These are phyloP conservation scores for Mucor saturninus DNA, from an alignment of 371 early-diverging fungal species.

Conservation along the genomic window DNA sequence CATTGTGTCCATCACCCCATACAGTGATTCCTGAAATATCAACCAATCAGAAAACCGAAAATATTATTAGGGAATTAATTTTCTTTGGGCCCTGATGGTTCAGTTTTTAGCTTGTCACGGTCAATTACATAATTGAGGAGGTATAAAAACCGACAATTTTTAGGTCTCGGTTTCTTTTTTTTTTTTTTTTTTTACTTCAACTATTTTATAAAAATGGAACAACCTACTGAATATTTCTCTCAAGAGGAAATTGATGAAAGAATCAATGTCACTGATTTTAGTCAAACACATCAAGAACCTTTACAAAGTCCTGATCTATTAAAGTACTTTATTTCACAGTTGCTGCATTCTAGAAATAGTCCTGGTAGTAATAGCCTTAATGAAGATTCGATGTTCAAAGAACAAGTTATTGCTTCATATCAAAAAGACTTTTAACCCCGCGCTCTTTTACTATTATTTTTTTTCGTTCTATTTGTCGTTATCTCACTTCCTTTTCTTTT, in stretches of 20 bases:
- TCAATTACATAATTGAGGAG: too few species aligned
- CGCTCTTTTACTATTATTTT: not conserved
- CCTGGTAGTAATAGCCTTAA: not conserved
- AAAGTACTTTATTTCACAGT: not conserved
- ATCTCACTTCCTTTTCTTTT: too few species aligned
- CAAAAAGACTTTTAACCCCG: not conserved
- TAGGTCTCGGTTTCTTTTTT: not conserved
- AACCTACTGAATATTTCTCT: not conserved
- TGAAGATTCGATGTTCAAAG: slow-evolving; percentile 11
- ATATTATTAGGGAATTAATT: too few species aligned
- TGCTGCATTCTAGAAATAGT: not conserved
- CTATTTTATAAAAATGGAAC: not conserved
- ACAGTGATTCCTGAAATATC: too few species aligned
- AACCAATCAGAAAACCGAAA: too few species aligned
- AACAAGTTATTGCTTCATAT: not conserved
- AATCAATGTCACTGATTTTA: slow-evolving; percentile 2
- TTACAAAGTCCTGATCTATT: slow-evolving; percentile 10
- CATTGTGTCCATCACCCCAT: too few species aligned
- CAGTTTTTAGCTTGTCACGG: too few species aligned
- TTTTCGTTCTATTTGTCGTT: not conserved
- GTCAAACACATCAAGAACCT: slow-evolving; percentile 1
- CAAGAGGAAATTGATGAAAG: slow-evolving; percentile 6
- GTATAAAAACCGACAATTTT: too few species aligned
- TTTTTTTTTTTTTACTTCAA: not conserved
- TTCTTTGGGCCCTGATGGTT: too few species aligned